phyloP scores from a whole-genome alignment of 2,329 filamentous ascomycete species.

The Diaporthe sp. region DNA sequence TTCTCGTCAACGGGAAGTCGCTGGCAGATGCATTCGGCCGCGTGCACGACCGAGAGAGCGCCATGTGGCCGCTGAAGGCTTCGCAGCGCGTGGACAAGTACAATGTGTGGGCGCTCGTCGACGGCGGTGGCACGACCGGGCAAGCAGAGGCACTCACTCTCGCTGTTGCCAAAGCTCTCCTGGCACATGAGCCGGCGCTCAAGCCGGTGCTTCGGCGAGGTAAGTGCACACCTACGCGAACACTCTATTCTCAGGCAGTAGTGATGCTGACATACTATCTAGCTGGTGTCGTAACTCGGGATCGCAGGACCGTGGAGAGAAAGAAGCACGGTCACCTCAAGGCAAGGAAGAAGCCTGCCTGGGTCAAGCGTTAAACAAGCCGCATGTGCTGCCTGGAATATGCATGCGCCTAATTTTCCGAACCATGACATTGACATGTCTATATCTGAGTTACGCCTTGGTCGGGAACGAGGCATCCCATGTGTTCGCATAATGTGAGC shows the following conservation, averaged over 20 bases:
- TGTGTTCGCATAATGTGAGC: conserved; percentile 17
- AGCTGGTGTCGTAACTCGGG: conserved; percentile 95
- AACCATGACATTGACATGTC: conserved; percentile 20
- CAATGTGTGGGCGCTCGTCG: conserved; percentile 90
- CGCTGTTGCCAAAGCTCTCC: conserved; percentile 87
- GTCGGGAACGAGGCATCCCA: not conserved
- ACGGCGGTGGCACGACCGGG: conserved; percentile 91
- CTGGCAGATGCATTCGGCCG: conserved; percentile 86
- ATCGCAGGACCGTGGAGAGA: conserved; percentile 92
- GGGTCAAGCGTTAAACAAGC: conserved; percentile 84
- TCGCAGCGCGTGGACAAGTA: conserved; percentile 93
- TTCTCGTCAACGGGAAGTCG: conserved; percentile 91
- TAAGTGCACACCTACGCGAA: conserved; percentile 62
- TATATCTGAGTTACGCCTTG: not conserved
- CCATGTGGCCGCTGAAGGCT: conserved; percentile 88
- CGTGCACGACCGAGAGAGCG: conserved; percentile 94
- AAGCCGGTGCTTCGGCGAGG: conserved; percentile 91
- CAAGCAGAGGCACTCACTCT: conserved; percentile 96
- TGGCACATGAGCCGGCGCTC: conserved; percentile 92
- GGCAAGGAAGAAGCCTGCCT: conserved; percentile 97
- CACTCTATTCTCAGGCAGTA: not conserved
- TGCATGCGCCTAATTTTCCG: conserved; percentile 5
- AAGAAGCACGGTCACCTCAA: conserved; percentile 98
- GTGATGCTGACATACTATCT: conserved; percentile 45
- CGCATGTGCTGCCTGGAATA: not conserved